Evolutionary conservation across 768 basidiomycete genomes (phyloP), one percentile per base, ranked within the genome.

Genomic region (Coprinopsis sp.): DNA sequence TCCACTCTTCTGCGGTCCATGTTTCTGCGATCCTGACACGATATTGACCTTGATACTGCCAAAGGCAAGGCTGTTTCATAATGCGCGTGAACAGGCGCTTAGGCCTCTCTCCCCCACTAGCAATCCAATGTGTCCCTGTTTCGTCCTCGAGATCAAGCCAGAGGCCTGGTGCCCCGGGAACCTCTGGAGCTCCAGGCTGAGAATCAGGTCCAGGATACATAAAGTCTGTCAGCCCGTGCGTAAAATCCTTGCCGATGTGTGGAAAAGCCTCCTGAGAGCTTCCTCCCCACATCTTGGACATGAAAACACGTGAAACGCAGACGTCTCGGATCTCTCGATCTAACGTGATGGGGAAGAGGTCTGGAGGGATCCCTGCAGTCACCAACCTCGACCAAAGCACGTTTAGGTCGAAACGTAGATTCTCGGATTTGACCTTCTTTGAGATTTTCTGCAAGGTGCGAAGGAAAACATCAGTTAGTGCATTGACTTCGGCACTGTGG

Each of bases 1-100:
- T 36, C 62, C 58, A 41, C 52, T 55, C 52, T 52, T 38, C 41
- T 56, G 57, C 51, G 6, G 67, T 70, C 1, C 47, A 58, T 19
- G 74, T 75, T 40, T 73, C 68, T 64, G 63, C 63, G 0, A 49
- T 53, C 25, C 58, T 59, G 14, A 59, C 64, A 14, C 59, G 54
- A 23, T 64, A 64, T 33, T 70, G 66, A 13, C 66, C 74, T 41
- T 50, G 48, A 14, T 64, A 57, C 6, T 58, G 71, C 52, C 70
- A 73, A 10, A 37, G n/a, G 10, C 34, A 18, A 33, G 56, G 27
- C 2, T 24, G 30, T 21, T 13, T 67, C 13, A 59, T 62, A 34
- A 51, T 50, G 8, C 64, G 59, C 13, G 67, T 74, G 39, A 58
- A 65, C 3, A 53, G 58, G 0, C 59, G 68, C 10, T 54, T 47